Evolutionary conservation across 164 flowering plant species (phyloP), one percentile per base, ranked within the genome.

Genomic region (Tinospora cordifolia): DNA sequence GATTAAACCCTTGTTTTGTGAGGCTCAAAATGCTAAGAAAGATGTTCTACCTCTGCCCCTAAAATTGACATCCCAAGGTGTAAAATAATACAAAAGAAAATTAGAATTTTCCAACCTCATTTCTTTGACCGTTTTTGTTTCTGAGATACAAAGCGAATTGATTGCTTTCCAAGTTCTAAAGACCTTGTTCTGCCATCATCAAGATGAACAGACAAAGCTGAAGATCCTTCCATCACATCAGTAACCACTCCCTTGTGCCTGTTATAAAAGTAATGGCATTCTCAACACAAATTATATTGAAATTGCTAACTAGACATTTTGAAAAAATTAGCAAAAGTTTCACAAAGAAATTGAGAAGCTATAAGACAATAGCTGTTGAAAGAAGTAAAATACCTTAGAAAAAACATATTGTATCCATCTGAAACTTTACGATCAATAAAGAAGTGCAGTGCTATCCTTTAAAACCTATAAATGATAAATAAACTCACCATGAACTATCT

Each of bases 181-280:
- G 77, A 76, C 82, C 77, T 87, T 19, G 79, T 76, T 74, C 81
- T 83, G 66, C 98, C 97, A 81, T 92, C 91, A 77, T 92, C 98
- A 14, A 95, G 82, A 17, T 73, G 77, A 62, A 92, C 86, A 44
- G 88, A 71, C 66, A 95, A 76, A 41, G 72, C 72, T 12, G 97
- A 83, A 14, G 88, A 71, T 26, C 88, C 90, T 74, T 87, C 96
- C 22, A 77, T 66, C 39, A 84, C 72, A 40, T 88, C 80, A 41
- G 78, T 83, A 8, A 95, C 98, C 40, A 81, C 82, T 66, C 97
- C 99, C 75, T 82, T 87, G 49, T 83, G 89, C 98, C 98, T 93
- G 38, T 65, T 77, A 62, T 39, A 30, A 65, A 65, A 67, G 27
- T 36, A 47, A 34, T n/a, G n/a, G 5, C 38, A 17, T 8, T 22